These are phyloP conservation scores for Harringtonia lauricola DNA, from an alignment of 2,329 filamentous ascomycete species.

Conservation along the genomic window DNA sequence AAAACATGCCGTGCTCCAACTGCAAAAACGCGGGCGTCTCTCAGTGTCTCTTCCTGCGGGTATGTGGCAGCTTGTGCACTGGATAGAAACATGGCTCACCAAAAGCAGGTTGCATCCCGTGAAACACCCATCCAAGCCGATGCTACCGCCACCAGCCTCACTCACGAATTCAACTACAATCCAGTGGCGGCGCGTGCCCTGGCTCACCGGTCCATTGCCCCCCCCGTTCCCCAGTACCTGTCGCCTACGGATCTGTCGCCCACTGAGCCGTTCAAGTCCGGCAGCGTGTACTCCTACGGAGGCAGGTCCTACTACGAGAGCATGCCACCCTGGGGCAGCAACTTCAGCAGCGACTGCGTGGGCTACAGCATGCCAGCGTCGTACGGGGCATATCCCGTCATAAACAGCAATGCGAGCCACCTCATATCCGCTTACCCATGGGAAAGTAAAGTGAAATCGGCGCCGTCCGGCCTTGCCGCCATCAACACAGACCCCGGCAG, in stretches of 20 bases:
- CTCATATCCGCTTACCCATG: too few relatives aligned
- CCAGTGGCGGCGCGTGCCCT: slow-evolving; percentile 21
- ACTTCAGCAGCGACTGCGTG: too few relatives aligned
- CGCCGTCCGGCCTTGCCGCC: too few relatives aligned
- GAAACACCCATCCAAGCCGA: slow-evolving; percentile 24
- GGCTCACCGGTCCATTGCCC: slow-evolving; percentile 11
- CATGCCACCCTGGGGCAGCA: too few relatives aligned
- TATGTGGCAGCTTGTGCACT: slow-evolving; percentile 29
- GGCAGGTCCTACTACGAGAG: too few relatives aligned
- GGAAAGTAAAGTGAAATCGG: too few relatives aligned
- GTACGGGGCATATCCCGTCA: too few relatives aligned
- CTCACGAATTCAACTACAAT: slow-evolving; percentile 23
- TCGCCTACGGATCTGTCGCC: slow-evolving; percentile 20
- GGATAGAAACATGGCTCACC: not conserved
- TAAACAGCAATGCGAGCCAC: too few relatives aligned
- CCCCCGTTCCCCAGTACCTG: not conserved
- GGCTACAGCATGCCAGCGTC: too few relatives aligned
- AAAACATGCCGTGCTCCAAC: slow-evolving; percentile 69
- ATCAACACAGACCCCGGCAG: too few relatives aligned
- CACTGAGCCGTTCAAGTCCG: slow-evolving; percentile 25
- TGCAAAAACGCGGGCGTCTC: slow-evolving; percentile 65
- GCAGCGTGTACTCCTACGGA: slow-evolving; percentile 4
- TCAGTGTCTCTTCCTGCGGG: slow-evolving; percentile 70
- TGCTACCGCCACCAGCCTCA: not conserved
- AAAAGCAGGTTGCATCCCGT: slow-evolving; percentile 25